Evolutionary conservation across 495 filamentous ascomycete genomes (phyloP), one percentile per base, ranked within the genome.

Genomic region (Thermothielavioides terrestris): DNA sequence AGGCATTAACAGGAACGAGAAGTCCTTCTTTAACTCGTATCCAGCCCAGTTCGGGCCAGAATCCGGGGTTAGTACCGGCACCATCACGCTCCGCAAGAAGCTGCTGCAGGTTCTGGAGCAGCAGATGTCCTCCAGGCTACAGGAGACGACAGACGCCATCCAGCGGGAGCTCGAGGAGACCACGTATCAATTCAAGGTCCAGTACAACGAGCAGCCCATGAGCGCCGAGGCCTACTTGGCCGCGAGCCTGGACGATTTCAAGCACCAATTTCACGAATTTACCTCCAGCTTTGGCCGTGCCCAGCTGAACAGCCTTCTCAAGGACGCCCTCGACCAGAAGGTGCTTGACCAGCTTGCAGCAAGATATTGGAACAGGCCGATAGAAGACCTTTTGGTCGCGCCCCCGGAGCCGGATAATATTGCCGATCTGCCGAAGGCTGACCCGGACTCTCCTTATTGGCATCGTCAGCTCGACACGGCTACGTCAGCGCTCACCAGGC

Each of bases 131-230:
- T 81, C 85, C 14, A 94, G 86, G 57, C 76, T 99, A 39, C 81
- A 88, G 49, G 77, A 81, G 46, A 97, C 94, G 10, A 83, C 83
- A 50, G 89, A 95, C 60, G 86, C 88, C 17, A 95, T 99, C 54
- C 85, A 82, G 50, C 88, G 94, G 58, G 92, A 99, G 64, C 79
- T 99, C 0, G 90, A 96, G 62, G 94, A 99, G 66, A 89, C 92
- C 5, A 90, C 88, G 0, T 99, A 99, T 59, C 92, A 99, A 59
- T 97, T 95, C 77, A 99, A 97, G 63, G 94, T 99, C 17, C 94
- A 99, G 65, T 99, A 99, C 69, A 99, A 97, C 61, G 94, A 99
- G 61, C 80, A 92, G 21, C 86, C 90, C 17, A 71, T 99, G 38
- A 92, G 88, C 52, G 94, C 92, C 1, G 94, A 97, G 64, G 91